A percentile compares a stretch with the other conserved stretches of the same genome.
phyloP scores from a whole-genome alignment of 2,329 filamentous ascomycete species.

The Rhytidhysteron rufulum region DNA sequence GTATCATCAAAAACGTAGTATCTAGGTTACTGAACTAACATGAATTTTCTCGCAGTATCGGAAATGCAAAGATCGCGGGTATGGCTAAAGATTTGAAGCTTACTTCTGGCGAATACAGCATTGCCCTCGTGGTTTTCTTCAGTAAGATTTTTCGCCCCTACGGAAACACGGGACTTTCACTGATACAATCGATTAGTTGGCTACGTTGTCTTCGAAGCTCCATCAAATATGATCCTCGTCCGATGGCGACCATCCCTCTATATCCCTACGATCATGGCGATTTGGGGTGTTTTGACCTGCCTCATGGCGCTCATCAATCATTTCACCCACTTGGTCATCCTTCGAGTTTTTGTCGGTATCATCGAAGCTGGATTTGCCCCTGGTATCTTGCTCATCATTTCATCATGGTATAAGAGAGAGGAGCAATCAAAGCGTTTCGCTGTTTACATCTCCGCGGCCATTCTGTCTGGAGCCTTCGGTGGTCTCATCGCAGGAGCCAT shows the following conservation, averaged over 20 bases:
- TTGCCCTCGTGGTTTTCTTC: conserved; percentile 53
- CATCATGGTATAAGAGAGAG: conserved; percentile 57
- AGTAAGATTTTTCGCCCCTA: too few relatives aligned
- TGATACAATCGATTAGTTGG: too few relatives aligned
- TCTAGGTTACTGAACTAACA: background rate
- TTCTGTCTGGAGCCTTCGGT: conserved; percentile 54
- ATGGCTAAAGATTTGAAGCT: conserved; percentile 47
- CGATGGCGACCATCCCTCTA: conserved; percentile 50
- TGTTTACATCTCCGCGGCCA: conserved; percentile 56
- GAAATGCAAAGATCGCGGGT: conserved; percentile 51
- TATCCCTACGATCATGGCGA: conserved; percentile 48
- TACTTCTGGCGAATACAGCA: conserved; percentile 48
- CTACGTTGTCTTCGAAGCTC: conserved; percentile 52
- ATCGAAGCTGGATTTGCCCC: conserved; percentile 56
- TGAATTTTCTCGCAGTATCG: conserved; percentile 40
- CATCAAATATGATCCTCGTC: conserved; percentile 52
- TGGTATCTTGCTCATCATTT: conserved; percentile 52
- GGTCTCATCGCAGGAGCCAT: conserved; percentile 50
- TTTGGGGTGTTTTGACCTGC: conserved; percentile 51
- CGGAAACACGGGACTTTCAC: too few relatives aligned
- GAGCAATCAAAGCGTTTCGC: conserved; percentile 57
- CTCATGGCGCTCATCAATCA: conserved; percentile 49
- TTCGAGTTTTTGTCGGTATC: conserved; percentile 54
- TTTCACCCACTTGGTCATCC: conserved; percentile 47
- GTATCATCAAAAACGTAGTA: conserved; percentile 1